These are phyloP conservation scores for Orbilia javanica DNA, from an alignment of 2,329 filamentous ascomycete genomes.

Conservation along the genomic window DNA sequence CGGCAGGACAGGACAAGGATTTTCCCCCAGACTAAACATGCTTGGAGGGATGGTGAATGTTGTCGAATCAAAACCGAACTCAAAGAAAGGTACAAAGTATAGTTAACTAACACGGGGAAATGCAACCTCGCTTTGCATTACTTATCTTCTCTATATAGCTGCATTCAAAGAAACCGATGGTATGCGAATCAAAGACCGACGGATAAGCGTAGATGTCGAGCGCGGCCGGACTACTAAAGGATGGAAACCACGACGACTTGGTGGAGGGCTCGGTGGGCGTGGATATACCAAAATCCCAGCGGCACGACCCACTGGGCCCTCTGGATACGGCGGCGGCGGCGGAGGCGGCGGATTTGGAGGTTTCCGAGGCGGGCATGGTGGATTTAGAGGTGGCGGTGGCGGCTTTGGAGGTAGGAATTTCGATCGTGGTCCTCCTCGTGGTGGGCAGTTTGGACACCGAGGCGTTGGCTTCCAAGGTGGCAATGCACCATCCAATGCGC, in stretches of 20 bases:
- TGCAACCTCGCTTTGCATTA: conserved; percentile 69
- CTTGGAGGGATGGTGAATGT: conserved; percentile 44
- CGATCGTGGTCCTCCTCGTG: conserved; percentile 63
- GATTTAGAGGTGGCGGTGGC: conserved; percentile 67
- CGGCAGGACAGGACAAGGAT: conserved; percentile 19
- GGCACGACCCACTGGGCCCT: conserved; percentile 77
- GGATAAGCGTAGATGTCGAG: conserved; percentile 95
- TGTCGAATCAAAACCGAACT: conserved; percentile 21
- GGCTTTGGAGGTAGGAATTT: conserved; percentile 64
- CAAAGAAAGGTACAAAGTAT: conserved; percentile 59
- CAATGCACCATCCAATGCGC: conserved; percentile 71
- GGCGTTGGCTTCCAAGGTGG: conserved; percentile 72
- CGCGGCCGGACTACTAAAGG: conserved; percentile 92
- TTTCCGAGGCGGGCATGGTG: conserved; percentile 70
- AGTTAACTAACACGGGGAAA: conserved; percentile 74
- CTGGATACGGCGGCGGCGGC: conserved; percentile 71
- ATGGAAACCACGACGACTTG: conserved; percentile 91
- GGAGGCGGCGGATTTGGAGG: conserved; percentile 72
- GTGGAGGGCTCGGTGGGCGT: conserved; percentile 90
- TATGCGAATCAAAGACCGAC: conserved; percentile 90
- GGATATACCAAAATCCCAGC: conserved; percentile 88
- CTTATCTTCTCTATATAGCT: conserved; percentile 73
- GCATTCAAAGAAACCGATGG: conserved; percentile 90
- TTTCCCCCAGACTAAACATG: conserved; percentile 12
- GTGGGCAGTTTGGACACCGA: conserved; percentile 65